A percentile compares a stretch with the other conserved stretches of the same genome.
Conservation (phyloP, 257 asterid species). For the Plectranthus barbatus region DNA sequence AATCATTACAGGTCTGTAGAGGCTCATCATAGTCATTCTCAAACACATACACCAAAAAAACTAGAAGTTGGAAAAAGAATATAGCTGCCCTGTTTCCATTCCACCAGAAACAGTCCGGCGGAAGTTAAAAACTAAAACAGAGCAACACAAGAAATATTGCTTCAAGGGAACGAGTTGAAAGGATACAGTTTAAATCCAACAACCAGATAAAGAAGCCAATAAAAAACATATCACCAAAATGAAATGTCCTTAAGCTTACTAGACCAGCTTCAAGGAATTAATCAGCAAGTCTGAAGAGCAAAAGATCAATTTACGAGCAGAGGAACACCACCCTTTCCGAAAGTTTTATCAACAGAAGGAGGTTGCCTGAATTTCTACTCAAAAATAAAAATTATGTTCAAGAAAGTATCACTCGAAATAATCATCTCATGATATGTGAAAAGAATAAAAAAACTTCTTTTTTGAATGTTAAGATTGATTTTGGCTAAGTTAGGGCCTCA, state of each 20-base stretch:
- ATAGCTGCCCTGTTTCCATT: conserved; percentile 36
- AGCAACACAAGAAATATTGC: conserved; percentile 41
- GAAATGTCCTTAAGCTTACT: conserved; percentile 52
- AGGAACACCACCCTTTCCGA: conserved; percentile 47
- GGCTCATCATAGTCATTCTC: conserved; percentile 36
- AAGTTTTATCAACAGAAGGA: conserved; percentile 15
- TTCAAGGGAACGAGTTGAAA: conserved; percentile 72
- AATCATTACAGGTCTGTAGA: conserved; percentile 67
- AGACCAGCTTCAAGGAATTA: conserved; percentile 55
- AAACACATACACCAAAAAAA: not conserved
- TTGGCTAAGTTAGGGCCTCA: conserved; percentile 20
- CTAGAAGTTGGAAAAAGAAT: not conserved
- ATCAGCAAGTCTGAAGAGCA: conserved; percentile 70
- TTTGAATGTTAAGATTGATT: too few relatives aligned
- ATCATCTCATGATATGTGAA: conserved; percentile 90
- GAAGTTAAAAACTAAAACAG: conserved; percentile 10
- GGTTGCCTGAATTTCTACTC: conserved; percentile 83
- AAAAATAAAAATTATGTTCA: not conserved
- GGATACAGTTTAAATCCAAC: conserved; percentile 33
- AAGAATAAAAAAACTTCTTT: too few relatives aligned
- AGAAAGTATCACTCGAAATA: too few relatives aligned
- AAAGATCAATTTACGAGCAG: conserved; percentile 45
- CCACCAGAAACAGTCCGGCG: not conserved
- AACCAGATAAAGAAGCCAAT: conserved; percentile 64
- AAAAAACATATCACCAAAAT: not conserved